phyloP scores from a whole-genome alignment of 148 eudicot species.

The Fagopyrum tataricum region DNA sequence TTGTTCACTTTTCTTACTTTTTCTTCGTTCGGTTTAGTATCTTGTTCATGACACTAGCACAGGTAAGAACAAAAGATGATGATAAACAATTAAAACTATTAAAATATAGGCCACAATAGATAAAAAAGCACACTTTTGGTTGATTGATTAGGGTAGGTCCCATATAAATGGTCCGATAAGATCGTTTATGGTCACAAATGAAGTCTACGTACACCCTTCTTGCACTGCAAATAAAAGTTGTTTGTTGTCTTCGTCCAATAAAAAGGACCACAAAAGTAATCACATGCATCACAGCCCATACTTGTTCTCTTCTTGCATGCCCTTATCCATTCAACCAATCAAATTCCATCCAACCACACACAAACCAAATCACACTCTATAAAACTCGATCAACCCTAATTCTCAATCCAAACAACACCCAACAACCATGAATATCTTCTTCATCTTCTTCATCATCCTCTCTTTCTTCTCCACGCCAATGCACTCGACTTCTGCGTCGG shows the following conservation, averaged over 20 bases:
- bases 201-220: background rate
- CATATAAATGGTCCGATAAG: background rate
- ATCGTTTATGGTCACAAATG: background rate
- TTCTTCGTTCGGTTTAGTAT: too few relatives aligned
- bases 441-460: conserved; percentile 31
- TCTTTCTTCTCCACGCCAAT: conserved; percentile 24
- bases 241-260: background rate
- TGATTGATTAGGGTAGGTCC: background rate
- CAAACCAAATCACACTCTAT: background rate
- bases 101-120: too few relatives aligned
- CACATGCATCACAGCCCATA: conserved; percentile 1
- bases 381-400: background rate
- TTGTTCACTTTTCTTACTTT: too few relatives aligned
- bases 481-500: conserved; percentile 73
- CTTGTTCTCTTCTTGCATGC: background rate
- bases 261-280: conserved; percentile 8
- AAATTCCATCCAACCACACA: background rate
- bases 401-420: background rate
- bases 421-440: conserved; percentile 27
- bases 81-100: too few relatives aligned
- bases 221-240: background rate
- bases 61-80: too few relatives aligned
- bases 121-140: background rate
- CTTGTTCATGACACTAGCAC: too few relatives aligned
- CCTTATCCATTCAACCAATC: conserved; percentile 6